Evolutionary conservation across 2,329 filamentous ascomycete species (phyloP).

Genomic region (Dactylellina drechsleri): DNA sequence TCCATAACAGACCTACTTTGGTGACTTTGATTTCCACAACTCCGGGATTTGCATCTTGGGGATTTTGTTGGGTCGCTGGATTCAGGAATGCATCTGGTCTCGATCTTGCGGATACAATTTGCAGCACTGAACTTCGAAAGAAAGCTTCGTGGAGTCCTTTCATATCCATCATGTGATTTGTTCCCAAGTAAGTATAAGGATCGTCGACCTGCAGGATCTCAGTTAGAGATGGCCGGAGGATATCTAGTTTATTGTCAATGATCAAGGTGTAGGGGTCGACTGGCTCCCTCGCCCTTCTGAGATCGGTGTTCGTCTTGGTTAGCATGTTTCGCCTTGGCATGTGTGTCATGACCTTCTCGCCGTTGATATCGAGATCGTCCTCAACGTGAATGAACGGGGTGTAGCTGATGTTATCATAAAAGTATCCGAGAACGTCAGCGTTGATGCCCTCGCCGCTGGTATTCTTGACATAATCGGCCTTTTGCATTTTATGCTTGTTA

Average conservation of each 20-base stretch:
- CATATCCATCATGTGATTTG: constrained; percentile 78
- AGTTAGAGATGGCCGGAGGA: constrained; percentile 82
- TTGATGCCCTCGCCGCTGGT: constrained; percentile 91
- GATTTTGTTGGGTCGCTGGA: constrained; percentile 83
- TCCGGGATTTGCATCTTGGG: constrained; percentile 85
- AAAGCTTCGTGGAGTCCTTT: constrained; percentile 86
- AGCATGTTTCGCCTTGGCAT: constrained; percentile 70
- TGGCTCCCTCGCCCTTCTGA: constrained; percentile 73
- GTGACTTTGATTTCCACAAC: constrained; percentile 98
- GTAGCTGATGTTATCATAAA: constrained; percentile 98
- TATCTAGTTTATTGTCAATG: constrained; percentile 85
- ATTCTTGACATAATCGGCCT: constrained; percentile 93
- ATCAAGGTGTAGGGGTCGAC: constrained; percentile 96
- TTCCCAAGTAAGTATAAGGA: constrained; percentile 86
- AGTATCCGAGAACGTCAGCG: constrained; percentile 91
- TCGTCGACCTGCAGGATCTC: constrained; percentile 95
- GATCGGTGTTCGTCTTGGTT: constrained; percentile 56
- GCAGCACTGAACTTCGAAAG: constrained; percentile 87
- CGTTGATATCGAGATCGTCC: constrained; percentile 83
- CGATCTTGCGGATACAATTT: constrained; percentile 93
- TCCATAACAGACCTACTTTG: constrained; percentile 93
- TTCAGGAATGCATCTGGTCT: constrained; percentile 95
- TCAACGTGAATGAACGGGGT: constrained; percentile 98
- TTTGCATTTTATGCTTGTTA: constrained; percentile 99
- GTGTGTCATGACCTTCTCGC: constrained; percentile 75